Base-by-base conservation (phyloP, 2,329 filamentous ascomycete species). In the Clonostachys solani region DNA sequence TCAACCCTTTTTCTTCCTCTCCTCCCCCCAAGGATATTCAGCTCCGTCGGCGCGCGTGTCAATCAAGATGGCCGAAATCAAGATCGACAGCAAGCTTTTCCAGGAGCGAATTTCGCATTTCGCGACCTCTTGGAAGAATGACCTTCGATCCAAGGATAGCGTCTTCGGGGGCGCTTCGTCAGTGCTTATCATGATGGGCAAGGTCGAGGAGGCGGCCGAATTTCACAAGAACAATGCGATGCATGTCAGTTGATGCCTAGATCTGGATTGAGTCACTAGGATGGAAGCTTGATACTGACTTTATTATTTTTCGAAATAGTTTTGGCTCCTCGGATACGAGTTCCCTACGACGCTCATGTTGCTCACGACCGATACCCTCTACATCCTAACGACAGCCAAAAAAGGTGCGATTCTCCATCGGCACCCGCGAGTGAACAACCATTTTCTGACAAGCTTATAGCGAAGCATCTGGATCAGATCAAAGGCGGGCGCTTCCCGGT, bases 271-370 rank as follows among this genome's bases (percentile, higher is more conserved):
- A 40, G 37, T 18, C 17, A 18, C 5, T 42, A 16, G 23, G 40
- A 17, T 47, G 23, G 42, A 43, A 43, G 23, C 34, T 18, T 47
- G 36, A 47, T 49, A 44, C 53, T 56, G 48, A 58, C 57, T 33
- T 36, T 29, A 29, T 29, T 29, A 29, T 29, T 29, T 29, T 29
- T 43, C 42, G 51, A 40, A 55, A 50, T 66, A 96, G 92, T 95
- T 97, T 70, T 99, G 95, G 95, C 79, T 99, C 47, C 81, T 99
- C 52, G 94, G 94, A 60, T 99, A 99, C 75, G 94, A 99, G 67
- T 99, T 99, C 62, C 94, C 94, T 34, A 92, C 92, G 37, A 99
- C 94, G 0, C 76, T 99, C 53, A 90, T 99, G 76, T 79, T 99
- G 45, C 84, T 99, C 65, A 97, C 92, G 2, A 74, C 85, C 51